Percentiles rank a stretch among this genome's conserved stretches.
These are phyloP conservation scores for Euptelea pleiosperma DNA, from an alignment of 164 flowering plant genomes.

Conservation along the genomic window DNA sequence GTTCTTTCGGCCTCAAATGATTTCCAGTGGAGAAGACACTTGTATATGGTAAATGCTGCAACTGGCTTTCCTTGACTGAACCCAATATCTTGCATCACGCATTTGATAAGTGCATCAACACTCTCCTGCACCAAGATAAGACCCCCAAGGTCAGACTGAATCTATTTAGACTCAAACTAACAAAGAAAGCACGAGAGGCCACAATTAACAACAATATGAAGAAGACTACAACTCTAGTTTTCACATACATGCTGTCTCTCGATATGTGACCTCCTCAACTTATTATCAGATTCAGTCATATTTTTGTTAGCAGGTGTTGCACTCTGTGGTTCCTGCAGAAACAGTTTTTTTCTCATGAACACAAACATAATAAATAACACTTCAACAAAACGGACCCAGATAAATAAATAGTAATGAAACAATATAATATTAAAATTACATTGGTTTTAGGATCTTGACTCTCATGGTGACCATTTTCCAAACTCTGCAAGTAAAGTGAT, in stretches of 20 bases:
- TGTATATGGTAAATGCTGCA: conserved; percentile 64
- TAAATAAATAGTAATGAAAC: background rate
- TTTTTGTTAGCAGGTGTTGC: conserved; percentile 46
- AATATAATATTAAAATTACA: conserved; percentile 30
- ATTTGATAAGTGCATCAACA: conserved; percentile 82
- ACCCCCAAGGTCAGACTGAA: conserved; percentile 3
- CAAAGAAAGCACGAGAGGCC: background rate
- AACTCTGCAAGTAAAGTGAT: conserved; percentile 40
- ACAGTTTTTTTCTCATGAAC: conserved; percentile 2
- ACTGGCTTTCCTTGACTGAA: conserved; percentile 73
- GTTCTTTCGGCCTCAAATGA: conserved; percentile 73
- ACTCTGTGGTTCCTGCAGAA: conserved; percentile 61
- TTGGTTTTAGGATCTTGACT: conserved; percentile 40
- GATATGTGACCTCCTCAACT: conserved; percentile 50
- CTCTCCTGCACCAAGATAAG: conserved; percentile 57
- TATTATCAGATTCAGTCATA: conserved; percentile 57
- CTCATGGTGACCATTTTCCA: conserved; percentile 73
- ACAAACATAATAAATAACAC: background rate
- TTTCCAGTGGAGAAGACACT: conserved; percentile 67
- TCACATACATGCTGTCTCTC: conserved; percentile 82
- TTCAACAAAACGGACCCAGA: background rate
- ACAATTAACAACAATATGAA: conserved; percentile 1
- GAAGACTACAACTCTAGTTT: background rate
- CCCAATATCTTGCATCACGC: conserved; percentile 76
- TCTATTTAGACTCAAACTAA: background rate